These are phyloP conservation scores for Scutellaria minor DNA, from an alignment of 257 asterid genomes.

Conservation along the genomic window DNA sequence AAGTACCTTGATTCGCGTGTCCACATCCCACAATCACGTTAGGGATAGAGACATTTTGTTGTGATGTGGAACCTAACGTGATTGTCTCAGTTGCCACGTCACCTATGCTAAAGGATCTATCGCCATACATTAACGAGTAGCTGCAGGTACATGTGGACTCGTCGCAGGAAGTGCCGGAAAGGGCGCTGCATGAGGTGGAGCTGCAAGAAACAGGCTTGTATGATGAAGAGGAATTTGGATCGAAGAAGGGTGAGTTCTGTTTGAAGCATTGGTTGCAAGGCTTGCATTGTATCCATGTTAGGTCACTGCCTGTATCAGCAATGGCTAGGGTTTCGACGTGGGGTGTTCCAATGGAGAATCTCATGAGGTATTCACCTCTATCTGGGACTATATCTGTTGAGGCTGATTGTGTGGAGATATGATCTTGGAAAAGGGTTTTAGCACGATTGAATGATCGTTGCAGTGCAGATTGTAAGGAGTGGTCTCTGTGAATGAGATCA, in stretches of 20 bases:
- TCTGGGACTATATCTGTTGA: conserved; percentile 40
- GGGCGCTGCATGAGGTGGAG: conserved; percentile 42
- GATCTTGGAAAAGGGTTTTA: neutral
- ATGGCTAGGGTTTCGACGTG: conserved; percentile 51
- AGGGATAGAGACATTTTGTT: conserved; percentile 30
- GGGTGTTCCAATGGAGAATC: conserved; percentile 62
- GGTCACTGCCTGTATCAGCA: conserved; percentile 69
- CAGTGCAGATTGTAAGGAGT: conserved; percentile 47
- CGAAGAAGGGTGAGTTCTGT: conserved; percentile 50
- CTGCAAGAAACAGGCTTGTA: conserved; percentile 44
- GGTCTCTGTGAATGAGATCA: conserved; percentile 68
- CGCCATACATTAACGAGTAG: conserved; percentile 45
- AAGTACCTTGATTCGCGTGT: conserved; percentile 33
- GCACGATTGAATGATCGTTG: conserved; percentile 53
- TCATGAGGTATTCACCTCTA: conserved; percentile 65
- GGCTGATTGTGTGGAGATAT: conserved; percentile 21
- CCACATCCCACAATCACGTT: conserved; percentile 64
- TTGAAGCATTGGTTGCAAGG: conserved; percentile 58
- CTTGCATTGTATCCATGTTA: conserved; percentile 66
- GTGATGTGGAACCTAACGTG: conserved; percentile 38
- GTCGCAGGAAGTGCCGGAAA: conserved; percentile 23
- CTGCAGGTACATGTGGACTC: conserved; percentile 16
- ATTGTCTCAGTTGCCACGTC: conserved; percentile 58
- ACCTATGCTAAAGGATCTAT: conserved; percentile 45
- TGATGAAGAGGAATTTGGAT: conserved; percentile 51